Evolutionary conservation across 2,329 filamentous ascomycete genomes (phyloP).

Genomic region (Ceratocystis harringtonii): DNA sequence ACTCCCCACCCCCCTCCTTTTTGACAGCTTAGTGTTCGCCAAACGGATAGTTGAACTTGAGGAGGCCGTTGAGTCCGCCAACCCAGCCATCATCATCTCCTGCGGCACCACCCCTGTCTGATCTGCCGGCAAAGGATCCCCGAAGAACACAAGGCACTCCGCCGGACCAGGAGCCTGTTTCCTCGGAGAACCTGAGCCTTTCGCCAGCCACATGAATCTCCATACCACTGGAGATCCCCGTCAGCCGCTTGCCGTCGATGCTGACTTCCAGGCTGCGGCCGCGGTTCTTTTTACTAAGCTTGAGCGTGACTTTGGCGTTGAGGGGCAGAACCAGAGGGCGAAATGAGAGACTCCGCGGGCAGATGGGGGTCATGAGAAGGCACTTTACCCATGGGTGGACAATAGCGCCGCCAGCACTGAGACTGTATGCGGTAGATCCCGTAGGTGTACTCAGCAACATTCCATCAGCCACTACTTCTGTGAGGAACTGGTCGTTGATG

Average conservation of each 20-base stretch:
- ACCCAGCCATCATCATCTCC: conserved; percentile 89
- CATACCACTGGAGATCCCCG: conserved; percentile 56
- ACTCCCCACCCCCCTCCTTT: not conserved
- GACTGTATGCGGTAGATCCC: conserved; percentile 84
- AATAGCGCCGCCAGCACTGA: conserved; percentile 86
- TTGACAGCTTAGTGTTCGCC: conserved; percentile 30
- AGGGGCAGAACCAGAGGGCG: conserved; percentile 78
- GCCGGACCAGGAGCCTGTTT: conserved; percentile 66
- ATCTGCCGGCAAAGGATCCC: conserved; percentile 30
- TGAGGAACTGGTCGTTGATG: conserved; percentile 77
- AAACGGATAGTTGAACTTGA: conserved; percentile 98
- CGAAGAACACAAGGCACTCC: conserved; percentile 88
- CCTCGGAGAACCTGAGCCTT: conserved; percentile 60
- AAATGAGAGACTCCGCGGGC: conserved; percentile 81
- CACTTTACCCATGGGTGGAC: conserved; percentile 85
- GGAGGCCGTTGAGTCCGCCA: conserved; percentile 73
- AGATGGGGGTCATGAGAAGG: conserved; percentile 84
- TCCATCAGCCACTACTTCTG: conserved; percentile 86
- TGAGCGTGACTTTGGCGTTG: conserved; percentile 68
- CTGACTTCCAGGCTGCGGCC: conserved; percentile 64
- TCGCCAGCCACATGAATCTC: conserved; percentile 85
- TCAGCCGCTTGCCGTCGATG: conserved; percentile 58
- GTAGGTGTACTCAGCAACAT: conserved; percentile 91
- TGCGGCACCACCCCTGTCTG: conserved; percentile 20
- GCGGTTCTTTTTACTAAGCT: conserved; percentile 66